phyloP scores from a whole-genome alignment of 345 rosid species.

The Noccaea caerulescens region DNA sequence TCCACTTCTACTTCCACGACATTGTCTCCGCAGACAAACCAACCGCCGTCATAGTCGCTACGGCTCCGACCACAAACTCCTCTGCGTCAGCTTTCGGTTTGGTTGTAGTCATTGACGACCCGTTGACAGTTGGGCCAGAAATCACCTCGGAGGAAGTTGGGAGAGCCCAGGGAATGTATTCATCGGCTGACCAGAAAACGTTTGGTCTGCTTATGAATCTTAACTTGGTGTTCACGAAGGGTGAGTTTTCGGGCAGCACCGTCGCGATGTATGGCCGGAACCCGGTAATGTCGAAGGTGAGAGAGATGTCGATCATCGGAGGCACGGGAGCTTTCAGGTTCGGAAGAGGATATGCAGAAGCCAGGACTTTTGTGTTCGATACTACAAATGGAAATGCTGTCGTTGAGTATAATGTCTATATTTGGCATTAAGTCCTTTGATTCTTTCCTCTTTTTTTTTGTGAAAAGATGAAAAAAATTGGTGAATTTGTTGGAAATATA shows the following conservation, averaged over 20 bases:
- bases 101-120: slow-evolving; percentile 55
- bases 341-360: slow-evolving; percentile 46
- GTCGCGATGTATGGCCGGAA: slow-evolving; percentile 56
- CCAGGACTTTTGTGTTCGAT: slow-evolving; percentile 25
- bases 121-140: slow-evolving; percentile 51
- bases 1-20: slow-evolving; percentile 66
- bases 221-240: slow-evolving; percentile 58
- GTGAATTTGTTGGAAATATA: neutral
- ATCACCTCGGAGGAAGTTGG: slow-evolving; percentile 53
- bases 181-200: slow-evolving; percentile 46
- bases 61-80: slow-evolving; percentile 42
- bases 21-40: slow-evolving; percentile 46
- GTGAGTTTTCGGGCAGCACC: slow-evolving; percentile 59
- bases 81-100: slow-evolving; percentile 50
- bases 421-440: slow-evolving; percentile 19
- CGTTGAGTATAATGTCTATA: slow-evolving; percentile 26
- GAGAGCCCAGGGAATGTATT: slow-evolving; percentile 61
- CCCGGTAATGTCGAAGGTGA: slow-evolving; percentile 19
- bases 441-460: neutral
- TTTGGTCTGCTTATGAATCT: slow-evolving; percentile 46
- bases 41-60: slow-evolving; percentile 47
- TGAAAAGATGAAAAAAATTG: neutral
- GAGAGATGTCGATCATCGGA: slow-evolving; percentile 37
- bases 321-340: slow-evolving; percentile 51
- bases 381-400: slow-evolving; percentile 18